These are phyloP conservation scores for Rhizopogon vulgaris DNA, from an alignment of 768 basidiomycete genomes.

Conservation along the genomic window DNA sequence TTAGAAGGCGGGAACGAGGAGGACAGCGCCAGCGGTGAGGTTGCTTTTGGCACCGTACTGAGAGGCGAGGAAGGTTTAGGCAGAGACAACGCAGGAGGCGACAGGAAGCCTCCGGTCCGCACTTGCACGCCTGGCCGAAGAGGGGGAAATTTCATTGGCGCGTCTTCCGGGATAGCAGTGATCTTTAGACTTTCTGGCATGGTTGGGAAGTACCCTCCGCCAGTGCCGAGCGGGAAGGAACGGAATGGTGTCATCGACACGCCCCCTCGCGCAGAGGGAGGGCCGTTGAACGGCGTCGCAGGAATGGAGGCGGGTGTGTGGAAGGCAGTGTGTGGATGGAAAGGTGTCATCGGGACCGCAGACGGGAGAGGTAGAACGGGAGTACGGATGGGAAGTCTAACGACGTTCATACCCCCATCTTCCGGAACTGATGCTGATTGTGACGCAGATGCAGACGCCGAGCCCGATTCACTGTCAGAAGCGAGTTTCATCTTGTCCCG, in stretches of 20 bases:
- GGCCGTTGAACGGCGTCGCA: background rate
- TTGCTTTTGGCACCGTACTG: background rate
- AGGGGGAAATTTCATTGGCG: background rate
- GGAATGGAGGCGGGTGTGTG: background rate
- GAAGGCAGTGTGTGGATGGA: background rate
- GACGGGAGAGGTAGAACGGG: background rate
- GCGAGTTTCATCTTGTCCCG: slow-evolving; percentile 13
- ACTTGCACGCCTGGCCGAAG: background rate
- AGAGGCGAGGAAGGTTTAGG: background rate
- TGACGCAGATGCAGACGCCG: background rate
- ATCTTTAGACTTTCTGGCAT: background rate
- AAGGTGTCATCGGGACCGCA: background rate
- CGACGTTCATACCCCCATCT: background rate
- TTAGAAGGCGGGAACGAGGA: background rate
- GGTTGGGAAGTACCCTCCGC: background rate
- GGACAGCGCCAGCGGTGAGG: background rate
- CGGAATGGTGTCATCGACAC: background rate
- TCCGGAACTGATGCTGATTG: background rate
- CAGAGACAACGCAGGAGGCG: background rate
- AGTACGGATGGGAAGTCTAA: background rate
- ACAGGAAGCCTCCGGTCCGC: background rate
- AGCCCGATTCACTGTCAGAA: background rate
- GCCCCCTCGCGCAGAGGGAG: background rate
- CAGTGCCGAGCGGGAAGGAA: background rate
- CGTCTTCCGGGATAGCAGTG: background rate